These are phyloP conservation scores for Barnettozyma siamensis DNA, from an alignment of 805 yeast genomes.

Conservation along the genomic window DNA sequence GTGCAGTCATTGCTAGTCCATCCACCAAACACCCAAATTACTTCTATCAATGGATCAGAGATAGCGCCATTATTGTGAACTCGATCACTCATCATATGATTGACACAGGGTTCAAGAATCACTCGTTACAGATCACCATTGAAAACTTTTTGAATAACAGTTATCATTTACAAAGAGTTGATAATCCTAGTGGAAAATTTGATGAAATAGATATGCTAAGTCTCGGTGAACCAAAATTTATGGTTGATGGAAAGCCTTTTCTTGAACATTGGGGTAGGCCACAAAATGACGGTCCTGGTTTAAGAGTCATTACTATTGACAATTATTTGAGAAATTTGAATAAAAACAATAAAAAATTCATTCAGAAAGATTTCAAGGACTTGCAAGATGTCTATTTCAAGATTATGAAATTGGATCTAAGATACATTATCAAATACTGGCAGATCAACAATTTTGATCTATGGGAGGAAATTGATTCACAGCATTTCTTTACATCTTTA, in stretches of 20 bases:
- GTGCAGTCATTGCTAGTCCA: slow-evolving; percentile 84
- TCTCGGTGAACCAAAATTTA: slow-evolving; percentile 88
- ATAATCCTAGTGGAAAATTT: slow-evolving; percentile 65
- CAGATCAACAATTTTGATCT: slow-evolving; percentile 65
- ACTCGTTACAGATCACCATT: slow-evolving; percentile 28
- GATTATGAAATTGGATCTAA: slow-evolving; percentile 63
- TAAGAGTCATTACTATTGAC: slow-evolving; percentile 61
- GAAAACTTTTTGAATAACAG: slow-evolving; percentile 61
- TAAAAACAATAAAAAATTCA: slow-evolving; percentile 27
- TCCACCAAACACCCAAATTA: slow-evolving; percentile 69
- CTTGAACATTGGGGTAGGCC: slow-evolving; percentile 85
- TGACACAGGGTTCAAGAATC: slow-evolving; percentile 30
- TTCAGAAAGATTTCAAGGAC: slow-evolving; percentile 27
- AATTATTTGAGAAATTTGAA: slow-evolving; percentile 45
- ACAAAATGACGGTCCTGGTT: slow-evolving; percentile 91
- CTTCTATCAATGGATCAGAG: slow-evolving; percentile 87
- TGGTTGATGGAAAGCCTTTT: slow-evolving; percentile 60
- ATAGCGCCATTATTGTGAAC: slow-evolving; percentile 74
- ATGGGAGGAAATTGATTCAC: slow-evolving; percentile 83
- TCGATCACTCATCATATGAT: slow-evolving; percentile 53
- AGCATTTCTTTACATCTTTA: slow-evolving; percentile 75
- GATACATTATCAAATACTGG: slow-evolving; percentile 62
- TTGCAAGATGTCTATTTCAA: slow-evolving; percentile 35
- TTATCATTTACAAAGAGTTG: slow-evolving; percentile 53
- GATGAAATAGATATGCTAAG: slow-evolving; percentile 40